Conservation (phyloP, 345 rosid species). For the Rhizophora mangle region DNA sequence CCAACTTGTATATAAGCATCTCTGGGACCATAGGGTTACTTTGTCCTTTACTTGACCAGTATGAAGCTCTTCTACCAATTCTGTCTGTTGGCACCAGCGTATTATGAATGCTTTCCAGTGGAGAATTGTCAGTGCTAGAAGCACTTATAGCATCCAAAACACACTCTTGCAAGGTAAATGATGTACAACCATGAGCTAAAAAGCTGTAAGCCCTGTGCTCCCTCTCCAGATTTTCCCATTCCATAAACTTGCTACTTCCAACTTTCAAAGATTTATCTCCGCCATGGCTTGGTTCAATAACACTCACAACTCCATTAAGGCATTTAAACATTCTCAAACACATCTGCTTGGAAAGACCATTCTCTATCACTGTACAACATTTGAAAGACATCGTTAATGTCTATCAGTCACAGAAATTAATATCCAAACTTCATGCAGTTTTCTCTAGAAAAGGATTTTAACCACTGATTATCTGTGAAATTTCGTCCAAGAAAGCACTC, state of each 20-base stretch:
- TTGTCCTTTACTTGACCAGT: conserved; percentile 94
- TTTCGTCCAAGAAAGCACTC: not conserved
- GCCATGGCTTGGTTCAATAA: conserved; percentile 32
- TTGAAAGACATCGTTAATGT: conserved; percentile 3
- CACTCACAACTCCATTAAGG: conserved; percentile 42
- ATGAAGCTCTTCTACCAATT: conserved; percentile 53
- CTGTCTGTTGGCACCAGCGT: conserved; percentile 58
- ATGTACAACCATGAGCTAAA: conserved; percentile 45
- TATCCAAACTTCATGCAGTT: not conserved
- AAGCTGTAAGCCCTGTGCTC: conserved; percentile 75
- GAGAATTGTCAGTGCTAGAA: conserved; percentile 90
- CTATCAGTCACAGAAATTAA: not conserved
- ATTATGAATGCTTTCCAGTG: conserved; percentile 67
- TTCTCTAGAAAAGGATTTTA: not conserved
- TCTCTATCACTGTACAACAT: conserved; percentile 49
- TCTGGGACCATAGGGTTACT: conserved; percentile 69
- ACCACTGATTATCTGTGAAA: not conserved
- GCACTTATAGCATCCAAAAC: conserved; percentile 61
- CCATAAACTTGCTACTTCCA: conserved; percentile 47
- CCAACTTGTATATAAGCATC: conserved; percentile 67
- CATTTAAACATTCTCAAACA: conserved; percentile 71
- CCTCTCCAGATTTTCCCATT: conserved; percentile 43
- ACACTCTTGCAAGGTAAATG: conserved; percentile 43
- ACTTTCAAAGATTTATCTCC: conserved; percentile 33
- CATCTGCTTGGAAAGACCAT: conserved; percentile 56